Evolutionary conservation across 1,139 yeast species (phyloP).

Genomic region (Suhomyces chickasaworum): DNA sequence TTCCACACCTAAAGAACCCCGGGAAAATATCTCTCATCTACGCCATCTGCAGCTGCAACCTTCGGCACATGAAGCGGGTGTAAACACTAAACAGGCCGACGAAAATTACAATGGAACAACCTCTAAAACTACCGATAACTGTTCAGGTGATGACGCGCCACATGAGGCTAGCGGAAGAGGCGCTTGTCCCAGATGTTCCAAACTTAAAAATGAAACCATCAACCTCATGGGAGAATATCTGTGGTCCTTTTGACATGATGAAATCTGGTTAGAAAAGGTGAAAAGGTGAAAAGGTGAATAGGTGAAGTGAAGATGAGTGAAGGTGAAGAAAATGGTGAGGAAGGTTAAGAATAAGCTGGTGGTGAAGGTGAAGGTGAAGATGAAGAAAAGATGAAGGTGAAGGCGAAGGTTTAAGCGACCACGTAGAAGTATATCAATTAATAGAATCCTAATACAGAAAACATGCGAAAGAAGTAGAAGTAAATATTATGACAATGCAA

Average conservation of each 20-base stretch:
- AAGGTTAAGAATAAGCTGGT: no score
- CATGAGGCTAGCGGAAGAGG: neutral
- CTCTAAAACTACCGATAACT: neutral
- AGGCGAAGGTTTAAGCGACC: no score
- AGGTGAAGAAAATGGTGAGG: no score
- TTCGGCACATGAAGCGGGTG: no score
- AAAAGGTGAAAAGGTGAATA: neutral
- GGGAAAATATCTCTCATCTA: neutral
- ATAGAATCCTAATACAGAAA: neutral
- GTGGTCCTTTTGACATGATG: slow-evolving; percentile 31
- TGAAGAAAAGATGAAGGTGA: no score
- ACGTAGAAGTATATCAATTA: neutral
- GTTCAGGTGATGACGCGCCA: neutral
- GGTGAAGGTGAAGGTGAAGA: no score
- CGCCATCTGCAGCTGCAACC: no score
- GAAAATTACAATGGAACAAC: neutral
- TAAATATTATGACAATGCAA: neutral
- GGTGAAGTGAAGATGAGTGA: no score
- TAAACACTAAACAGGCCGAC: no score
- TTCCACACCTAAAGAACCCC: neutral
- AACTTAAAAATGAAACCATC: slow-evolving; percentile 22
- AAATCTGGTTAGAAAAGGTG: no score
- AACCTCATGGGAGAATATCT: slow-evolving; percentile 38
- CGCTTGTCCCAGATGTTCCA: slow-evolving; percentile 10
- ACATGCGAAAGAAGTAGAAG: neutral